Percentiles rank a stretch among this genome's conserved stretches.
These are phyloP conservation scores for Deakozyma indianensis DNA, from an alignment of 805 yeast species.

Conservation along the genomic window DNA sequence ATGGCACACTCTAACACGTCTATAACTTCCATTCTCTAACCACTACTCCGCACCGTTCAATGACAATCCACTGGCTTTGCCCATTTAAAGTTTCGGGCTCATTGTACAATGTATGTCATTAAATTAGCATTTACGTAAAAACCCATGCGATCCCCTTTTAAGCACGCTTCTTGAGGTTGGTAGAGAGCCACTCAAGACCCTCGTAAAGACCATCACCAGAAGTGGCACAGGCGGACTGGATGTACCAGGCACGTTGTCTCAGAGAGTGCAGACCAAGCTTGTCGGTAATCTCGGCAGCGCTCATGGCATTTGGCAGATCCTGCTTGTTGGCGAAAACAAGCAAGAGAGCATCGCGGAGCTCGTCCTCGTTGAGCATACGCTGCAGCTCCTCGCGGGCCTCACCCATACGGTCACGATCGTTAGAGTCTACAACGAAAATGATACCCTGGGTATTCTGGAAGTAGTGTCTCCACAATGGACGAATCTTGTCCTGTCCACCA, in stretches of 20 bases:
- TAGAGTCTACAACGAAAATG: slow-evolving; percentile 93
- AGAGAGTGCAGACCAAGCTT: slow-evolving; percentile 92
- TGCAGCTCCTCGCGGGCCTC: slow-evolving; percentile 98
- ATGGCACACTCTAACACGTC: too few species aligned
- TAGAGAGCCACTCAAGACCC: slow-evolving; percentile 94
- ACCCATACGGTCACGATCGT: slow-evolving; percentile 93
- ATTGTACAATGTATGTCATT: slow-evolving; percentile 1
- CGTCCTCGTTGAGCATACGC: slow-evolving; percentile 97
- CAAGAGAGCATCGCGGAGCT: slow-evolving; percentile 89
- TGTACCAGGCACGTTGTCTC: slow-evolving; percentile 98
- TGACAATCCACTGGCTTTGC: too few species aligned
- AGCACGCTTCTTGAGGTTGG: slow-evolving; percentile 59
- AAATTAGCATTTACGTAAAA: slow-evolving; percentile 1
- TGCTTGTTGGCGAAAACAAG: slow-evolving; percentile 96
- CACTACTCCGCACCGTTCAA: too few species aligned
- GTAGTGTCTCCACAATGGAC: slow-evolving; percentile 98
- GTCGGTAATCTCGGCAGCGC: slow-evolving; percentile 96
- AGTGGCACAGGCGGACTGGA: slow-evolving; percentile 97
- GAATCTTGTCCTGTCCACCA: slow-evolving; percentile 98
- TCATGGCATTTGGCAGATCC: slow-evolving; percentile 98
- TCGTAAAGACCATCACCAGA: slow-evolving; percentile 98
- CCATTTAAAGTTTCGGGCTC: too few species aligned
- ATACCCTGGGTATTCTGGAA: slow-evolving; percentile 98
- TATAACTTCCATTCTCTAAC: slow-evolving; percentile 1
- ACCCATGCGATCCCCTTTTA: neutral